These are phyloP conservation scores for Taphrina wiesneri DNA, from an alignment of 1,139 yeast species.

Conservation along the genomic window DNA sequence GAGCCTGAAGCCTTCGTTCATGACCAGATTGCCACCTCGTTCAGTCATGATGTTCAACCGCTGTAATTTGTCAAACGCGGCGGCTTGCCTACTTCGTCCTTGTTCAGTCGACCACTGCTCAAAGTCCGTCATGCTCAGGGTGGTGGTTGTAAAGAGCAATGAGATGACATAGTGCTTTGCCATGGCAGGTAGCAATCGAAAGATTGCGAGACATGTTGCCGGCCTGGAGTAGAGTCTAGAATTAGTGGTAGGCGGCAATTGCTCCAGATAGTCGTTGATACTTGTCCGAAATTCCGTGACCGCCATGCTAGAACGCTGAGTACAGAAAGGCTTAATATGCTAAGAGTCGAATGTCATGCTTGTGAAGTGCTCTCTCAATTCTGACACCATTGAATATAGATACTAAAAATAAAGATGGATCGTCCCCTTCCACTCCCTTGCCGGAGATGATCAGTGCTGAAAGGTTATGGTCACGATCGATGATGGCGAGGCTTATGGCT, in stretches of 20 bases:
- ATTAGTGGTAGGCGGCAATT: slow-evolving; percentile 80
- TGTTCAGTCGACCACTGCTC: slow-evolving; percentile 70
- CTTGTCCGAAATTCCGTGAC: slow-evolving; percentile 58
- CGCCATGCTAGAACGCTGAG: slow-evolving; percentile 35
- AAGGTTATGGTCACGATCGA: too few species aligned
- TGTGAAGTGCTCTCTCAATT: too few species aligned
- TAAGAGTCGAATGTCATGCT: not conserved
- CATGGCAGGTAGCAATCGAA: slow-evolving; percentile 79
- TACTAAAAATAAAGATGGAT: too few species aligned
- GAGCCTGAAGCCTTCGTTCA: slow-evolving; percentile 71
- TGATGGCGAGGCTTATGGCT: too few species aligned
- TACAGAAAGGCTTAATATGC: not conserved
- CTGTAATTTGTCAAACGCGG: slow-evolving; percentile 74
- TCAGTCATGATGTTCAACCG: slow-evolving; percentile 56
- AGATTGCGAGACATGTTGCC: slow-evolving; percentile 90
- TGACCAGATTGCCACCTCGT: slow-evolving; percentile 50
- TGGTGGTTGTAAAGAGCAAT: slow-evolving; percentile 77
- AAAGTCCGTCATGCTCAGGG: slow-evolving; percentile 65
- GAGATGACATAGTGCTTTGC: slow-evolving; percentile 89
- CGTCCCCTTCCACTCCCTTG: too few species aligned
- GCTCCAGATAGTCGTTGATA: slow-evolving; percentile 86
- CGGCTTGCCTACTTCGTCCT: slow-evolving; percentile 55
- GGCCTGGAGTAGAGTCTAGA: slow-evolving; percentile 75
- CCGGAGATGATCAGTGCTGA: too few species aligned
- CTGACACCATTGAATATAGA: too few species aligned